These are phyloP conservation scores for Salvia hispanica DNA, from an alignment of 257 asterid genomes.

Conservation along the genomic window DNA sequence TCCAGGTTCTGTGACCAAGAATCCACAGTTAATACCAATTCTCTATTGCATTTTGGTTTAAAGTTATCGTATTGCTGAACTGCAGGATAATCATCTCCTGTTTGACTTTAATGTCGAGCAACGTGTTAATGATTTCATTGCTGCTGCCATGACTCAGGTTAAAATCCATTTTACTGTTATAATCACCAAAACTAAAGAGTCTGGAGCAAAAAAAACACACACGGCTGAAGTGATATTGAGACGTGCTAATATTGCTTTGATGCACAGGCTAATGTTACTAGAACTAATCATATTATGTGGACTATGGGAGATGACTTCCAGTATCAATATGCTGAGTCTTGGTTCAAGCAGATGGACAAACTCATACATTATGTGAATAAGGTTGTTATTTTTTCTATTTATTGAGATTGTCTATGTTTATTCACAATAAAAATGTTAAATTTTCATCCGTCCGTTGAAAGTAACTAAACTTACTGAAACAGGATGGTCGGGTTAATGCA, in stretches of 20 bases:
- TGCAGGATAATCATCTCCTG: slow-evolving; percentile 76
- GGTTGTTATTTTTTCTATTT: slow-evolving; percentile 42
- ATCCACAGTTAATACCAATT: slow-evolving; percentile 9
- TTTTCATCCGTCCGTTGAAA: background rate
- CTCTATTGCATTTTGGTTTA: background rate
- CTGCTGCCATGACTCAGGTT: slow-evolving; percentile 79
- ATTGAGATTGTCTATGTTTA: background rate
- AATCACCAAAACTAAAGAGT: background rate
- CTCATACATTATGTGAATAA: slow-evolving; percentile 81
- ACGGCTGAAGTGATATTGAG: background rate
- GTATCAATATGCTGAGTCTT: slow-evolving; percentile 81
- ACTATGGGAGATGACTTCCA: slow-evolving; percentile 93
- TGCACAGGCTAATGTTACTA: slow-evolving; percentile 79
- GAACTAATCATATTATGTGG: slow-evolving; percentile 89
- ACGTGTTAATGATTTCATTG: slow-evolving; percentile 69
- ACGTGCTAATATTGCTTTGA: slow-evolving; percentile 29
- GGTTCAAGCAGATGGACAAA: slow-evolving; percentile 97
- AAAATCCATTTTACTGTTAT: slow-evolving; percentile 7
- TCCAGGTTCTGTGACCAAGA: slow-evolving; percentile 58
- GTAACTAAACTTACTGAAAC: slow-evolving; percentile 36
- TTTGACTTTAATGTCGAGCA: slow-evolving; percentile 64
- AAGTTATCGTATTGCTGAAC: slow-evolving; percentile 25
- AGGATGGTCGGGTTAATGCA: slow-evolving; percentile 89
- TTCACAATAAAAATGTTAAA: background rate
- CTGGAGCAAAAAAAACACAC: background rate